Base-by-base conservation (phyloP, 2,329 filamentous ascomycete genomes). In the Madurella fahalii region DNA sequence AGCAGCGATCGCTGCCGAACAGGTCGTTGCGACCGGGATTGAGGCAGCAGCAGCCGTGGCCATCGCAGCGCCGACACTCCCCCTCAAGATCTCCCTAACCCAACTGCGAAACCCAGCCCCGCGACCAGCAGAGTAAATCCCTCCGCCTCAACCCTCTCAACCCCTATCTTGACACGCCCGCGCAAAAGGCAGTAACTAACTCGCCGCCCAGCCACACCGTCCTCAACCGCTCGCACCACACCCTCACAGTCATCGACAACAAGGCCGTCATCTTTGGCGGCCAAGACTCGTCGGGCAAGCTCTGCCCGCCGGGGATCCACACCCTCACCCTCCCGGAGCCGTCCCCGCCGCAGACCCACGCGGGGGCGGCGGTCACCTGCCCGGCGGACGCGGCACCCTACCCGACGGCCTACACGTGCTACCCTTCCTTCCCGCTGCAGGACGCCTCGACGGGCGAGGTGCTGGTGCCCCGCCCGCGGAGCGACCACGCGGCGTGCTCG, bases 291-390 rank as follows among this genome's bases (percentile, higher is more conserved):
- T 39, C 50, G 40, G 62, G 71, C 57, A 57, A 69, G 54, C 68
- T 80, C 25, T 77, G 77, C 32, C 71, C 73, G 52, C 77, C 77
- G 63, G 73, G 75, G 50, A 73, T 83, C 47, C 76, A 82, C 60
- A 72, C 77, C 18, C 65, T 83, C 49, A 76, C 79, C 12, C 64
- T 83, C 2, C 76, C 79, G 15, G 25, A 25, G 25, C 25, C 25
- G 25, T 25, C 9, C 32, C 7, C 37, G 30, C 2, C 40, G 46
- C 30, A 30, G 47, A 37, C 50, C 50, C 11, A 30, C 53, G 31
- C 34, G 4, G 31, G 51, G 0, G 69, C 71, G 12, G 69, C 71
- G 25, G 25, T 25, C 25, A 7, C 25, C 25, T 3, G 25, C 25
- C 25, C 25, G 25, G 25, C 25, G 25, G 25, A 25, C 25, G 25